Conservation (phyloP, 495 filamentous ascomycete genomes). For the Podospora pseudopauciseta region DNA sequence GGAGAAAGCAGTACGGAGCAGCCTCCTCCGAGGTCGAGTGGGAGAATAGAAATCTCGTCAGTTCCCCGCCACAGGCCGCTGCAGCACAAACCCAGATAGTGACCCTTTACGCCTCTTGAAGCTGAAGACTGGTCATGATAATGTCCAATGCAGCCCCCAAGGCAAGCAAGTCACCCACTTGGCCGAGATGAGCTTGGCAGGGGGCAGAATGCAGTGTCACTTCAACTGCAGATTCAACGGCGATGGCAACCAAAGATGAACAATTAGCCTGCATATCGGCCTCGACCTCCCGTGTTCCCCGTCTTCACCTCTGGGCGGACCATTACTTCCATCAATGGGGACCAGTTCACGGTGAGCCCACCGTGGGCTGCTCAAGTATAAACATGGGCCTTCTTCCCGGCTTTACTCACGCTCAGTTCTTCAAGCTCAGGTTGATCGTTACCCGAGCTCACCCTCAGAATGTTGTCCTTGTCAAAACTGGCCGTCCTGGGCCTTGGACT, state of each 20-base stretch:
- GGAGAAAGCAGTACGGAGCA: not conserved
- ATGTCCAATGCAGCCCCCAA: not conserved
- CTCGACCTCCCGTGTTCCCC: slow-evolving; percentile 4
- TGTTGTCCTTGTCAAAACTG: slow-evolving; percentile 24
- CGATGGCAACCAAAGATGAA: not conserved
- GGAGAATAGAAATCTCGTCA: not conserved
- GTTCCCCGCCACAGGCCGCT: not conserved
- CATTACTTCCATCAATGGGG: slow-evolving; percentile 7
- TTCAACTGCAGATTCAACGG: not conserved
- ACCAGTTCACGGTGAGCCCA: not conserved
- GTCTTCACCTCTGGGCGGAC: not conserved
- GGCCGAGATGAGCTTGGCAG: not conserved
- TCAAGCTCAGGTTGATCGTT: not conserved
- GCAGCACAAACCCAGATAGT: not conserved
- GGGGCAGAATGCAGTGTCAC: not conserved
- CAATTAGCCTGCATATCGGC: slow-evolving; percentile 9
- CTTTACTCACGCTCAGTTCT: not conserved
- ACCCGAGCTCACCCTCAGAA: not conserved
- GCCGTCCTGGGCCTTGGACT: slow-evolving; percentile 28
- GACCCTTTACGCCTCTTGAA: not conserved
- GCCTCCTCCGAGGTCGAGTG: slow-evolving; percentile 6
- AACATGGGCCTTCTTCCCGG: not conserved
- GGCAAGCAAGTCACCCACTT: not conserved
- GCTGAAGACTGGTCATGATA: not conserved
- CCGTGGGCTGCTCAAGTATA: not conserved